phyloP scores from a whole-genome alignment of 2,329 filamentous ascomycete species.

The Diaporthe sp. region DNA sequence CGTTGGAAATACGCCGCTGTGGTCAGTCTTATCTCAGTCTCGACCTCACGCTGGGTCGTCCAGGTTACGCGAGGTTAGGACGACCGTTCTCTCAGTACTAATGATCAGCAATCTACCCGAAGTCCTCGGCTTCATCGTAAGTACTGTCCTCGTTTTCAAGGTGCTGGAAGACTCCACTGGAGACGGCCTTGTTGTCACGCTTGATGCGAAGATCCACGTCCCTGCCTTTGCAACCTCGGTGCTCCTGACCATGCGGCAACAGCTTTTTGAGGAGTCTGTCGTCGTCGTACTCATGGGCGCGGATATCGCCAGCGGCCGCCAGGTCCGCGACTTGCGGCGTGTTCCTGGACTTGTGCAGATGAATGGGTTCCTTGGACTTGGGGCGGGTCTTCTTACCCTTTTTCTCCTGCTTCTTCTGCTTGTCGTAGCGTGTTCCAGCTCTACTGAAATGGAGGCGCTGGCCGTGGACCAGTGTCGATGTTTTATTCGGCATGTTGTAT shows the following conservation, averaged over 20 bases:
- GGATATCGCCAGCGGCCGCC: not conserved
- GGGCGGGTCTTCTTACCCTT: not conserved
- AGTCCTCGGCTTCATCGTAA: not conserved
- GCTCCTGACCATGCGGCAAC: not conserved
- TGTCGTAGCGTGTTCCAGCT: not conserved
- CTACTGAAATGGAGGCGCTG: not conserved
- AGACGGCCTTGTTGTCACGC: constrained; percentile 5
- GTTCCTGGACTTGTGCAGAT: constrained; percentile 2
- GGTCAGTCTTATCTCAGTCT: not conserved
- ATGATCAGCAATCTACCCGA: not conserved
- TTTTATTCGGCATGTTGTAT: not conserved
- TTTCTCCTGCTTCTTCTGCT: not conserved
- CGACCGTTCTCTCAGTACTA: not conserved
- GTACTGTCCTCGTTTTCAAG: not conserved
- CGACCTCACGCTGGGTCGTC: not conserved
- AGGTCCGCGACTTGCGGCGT: not conserved
- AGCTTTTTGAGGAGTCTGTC: not conserved
- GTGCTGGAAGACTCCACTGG: not conserved
- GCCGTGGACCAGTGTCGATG: not conserved
- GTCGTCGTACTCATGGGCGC: not conserved
- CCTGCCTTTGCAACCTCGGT: not conserved
- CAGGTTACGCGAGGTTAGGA: not conserved
- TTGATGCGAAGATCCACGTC: constrained; percentile 4
- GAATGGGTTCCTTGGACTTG: not conserved
- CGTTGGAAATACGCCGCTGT: not conserved